Evolutionary conservation across 148 eudicot genomes (phyloP), one percentile per base, ranked within the genome.

Genomic region (Diospyros lotus): DNA sequence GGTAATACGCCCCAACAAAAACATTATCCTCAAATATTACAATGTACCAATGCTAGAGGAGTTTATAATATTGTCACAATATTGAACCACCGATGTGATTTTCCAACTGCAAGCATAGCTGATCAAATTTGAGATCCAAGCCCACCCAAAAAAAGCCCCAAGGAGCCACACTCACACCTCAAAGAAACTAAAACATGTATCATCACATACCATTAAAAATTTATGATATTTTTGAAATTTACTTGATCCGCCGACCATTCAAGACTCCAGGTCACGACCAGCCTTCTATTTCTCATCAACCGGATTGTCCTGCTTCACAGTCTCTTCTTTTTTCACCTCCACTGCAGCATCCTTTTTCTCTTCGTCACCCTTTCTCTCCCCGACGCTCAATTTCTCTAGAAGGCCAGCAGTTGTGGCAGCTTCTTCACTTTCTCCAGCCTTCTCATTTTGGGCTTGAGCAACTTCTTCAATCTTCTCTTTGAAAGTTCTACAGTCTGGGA

Each of bases 381-480:
- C 58, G 6, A 76, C 73, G 52, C 67, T 76, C 48, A 76, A 51
- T 52, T 58, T 46, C 15, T 68, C 56, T 2, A 68, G 42, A 68
- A 68, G 71, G 58, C 51, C 12, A 48, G 58, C 71, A 51, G 71
- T 51, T 18, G 58, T 17, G 71, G 14, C 51, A 15, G 71, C 42
- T 48, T 68, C 71, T 9, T 68, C 71, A 4, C 58, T 68, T 15
- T 68, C 71, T 17, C 58, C 71, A 51, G 56, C 17, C 18, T 44
- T 51, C 13, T 50, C 43, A 13, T 46, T 54, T 48, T 17, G 42
- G 2, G 71, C 48, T 48, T 68, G 42, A 50, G 71, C 58, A 8
- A 68, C 58, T 68, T 68, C 71, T 51, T 68, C 71, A 43, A 68
- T 3, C 58, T 68, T 68, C 6, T 68, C 71, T 68, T 68, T 68